phyloP scores from a whole-genome alignment of 2,329 filamentous ascomycete genomes.

The Hypoxylon sp. region DNA sequence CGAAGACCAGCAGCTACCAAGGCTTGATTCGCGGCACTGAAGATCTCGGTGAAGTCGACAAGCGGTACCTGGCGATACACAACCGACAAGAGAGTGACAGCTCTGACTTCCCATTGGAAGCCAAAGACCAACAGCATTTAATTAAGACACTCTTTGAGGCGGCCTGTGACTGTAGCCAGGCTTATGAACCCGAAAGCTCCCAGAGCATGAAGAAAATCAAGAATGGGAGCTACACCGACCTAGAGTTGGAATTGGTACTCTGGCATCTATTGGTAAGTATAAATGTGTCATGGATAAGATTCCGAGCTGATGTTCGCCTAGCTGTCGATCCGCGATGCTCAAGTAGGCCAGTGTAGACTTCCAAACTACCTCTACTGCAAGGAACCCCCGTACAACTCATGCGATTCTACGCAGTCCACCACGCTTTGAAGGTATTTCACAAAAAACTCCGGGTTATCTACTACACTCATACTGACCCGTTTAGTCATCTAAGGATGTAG shows the following conservation, averaged over 20 bases:
- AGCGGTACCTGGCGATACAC: constrained; percentile 8
- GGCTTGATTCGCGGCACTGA: constrained; percentile 3
- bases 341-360: constrained; percentile 1
- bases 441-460: no score
- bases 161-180: background rate
- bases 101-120: background rate
- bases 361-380: constrained; percentile 5
- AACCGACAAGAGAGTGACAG: background rate
- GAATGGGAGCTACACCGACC: background rate
- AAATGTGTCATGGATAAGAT: background rate
- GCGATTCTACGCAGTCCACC: constrained; percentile 10
- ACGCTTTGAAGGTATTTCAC: constrained; percentile 13
- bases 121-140: background rate
- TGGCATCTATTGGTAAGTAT: constrained; percentile 24
- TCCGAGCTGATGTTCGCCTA: constrained; percentile 1
- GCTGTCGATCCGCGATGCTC: constrained; percentile 15
- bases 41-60: background rate
- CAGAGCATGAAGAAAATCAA: constrained; percentile 1
- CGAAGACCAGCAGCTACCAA: constrained; percentile 3
- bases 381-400: background rate
- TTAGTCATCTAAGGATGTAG: constrained; percentile 20
- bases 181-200: background rate
- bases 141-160: constrained; percentile 18
- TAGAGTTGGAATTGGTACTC: constrained; percentile 19
- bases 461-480: background rate